Percentiles rank a stretch among this genome's conserved stretches.
Evolutionary conservation across 2,329 filamentous ascomycete species (phyloP).

Genomic region (Microsporum canis): DNA sequence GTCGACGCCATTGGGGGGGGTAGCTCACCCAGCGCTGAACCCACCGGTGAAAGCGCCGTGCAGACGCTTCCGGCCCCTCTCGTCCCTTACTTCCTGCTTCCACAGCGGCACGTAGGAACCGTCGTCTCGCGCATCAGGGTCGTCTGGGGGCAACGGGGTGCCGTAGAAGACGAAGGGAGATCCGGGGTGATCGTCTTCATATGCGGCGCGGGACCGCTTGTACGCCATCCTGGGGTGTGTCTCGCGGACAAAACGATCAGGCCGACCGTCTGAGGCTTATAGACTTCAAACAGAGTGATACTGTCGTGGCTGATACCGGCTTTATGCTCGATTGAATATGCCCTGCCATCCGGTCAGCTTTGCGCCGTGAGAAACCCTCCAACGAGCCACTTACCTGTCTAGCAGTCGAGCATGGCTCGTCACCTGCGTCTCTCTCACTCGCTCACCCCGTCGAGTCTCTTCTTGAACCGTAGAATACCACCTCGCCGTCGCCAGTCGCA

Average conservation of each 20-base stretch:
- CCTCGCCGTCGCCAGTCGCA: background rate
- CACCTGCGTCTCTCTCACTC: background rate
- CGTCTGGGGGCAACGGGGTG: slow-evolving; percentile 68
- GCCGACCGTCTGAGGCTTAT: background rate
- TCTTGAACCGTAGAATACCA: background rate
- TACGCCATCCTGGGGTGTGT: slow-evolving; percentile 48
- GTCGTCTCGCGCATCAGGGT: slow-evolving; percentile 70
- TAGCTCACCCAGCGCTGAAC: slow-evolving; percentile 79
- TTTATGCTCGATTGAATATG: too few relatives aligned
- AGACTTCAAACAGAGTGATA: background rate
- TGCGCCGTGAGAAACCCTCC: too few relatives aligned
- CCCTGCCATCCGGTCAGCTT: too few relatives aligned
- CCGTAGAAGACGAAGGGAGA: slow-evolving; percentile 71
- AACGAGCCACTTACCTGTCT: background rate
- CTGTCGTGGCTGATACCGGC: too few relatives aligned
- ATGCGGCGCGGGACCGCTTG: slow-evolving; percentile 69
- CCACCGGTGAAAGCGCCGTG: slow-evolving; percentile 96
- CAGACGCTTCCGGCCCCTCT: slow-evolving; percentile 75
- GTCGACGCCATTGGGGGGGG: background rate
- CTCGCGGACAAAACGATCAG: background rate
- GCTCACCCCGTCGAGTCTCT: background rate
- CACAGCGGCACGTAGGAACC: slow-evolving; percentile 89
- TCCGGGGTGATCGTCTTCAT: slow-evolving; percentile 59
- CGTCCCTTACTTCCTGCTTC: slow-evolving; percentile 96
- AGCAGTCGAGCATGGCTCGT: background rate